phyloP scores from a whole-genome alignment of 805 yeast species.

The Scheffersomyces lignosus region DNA sequence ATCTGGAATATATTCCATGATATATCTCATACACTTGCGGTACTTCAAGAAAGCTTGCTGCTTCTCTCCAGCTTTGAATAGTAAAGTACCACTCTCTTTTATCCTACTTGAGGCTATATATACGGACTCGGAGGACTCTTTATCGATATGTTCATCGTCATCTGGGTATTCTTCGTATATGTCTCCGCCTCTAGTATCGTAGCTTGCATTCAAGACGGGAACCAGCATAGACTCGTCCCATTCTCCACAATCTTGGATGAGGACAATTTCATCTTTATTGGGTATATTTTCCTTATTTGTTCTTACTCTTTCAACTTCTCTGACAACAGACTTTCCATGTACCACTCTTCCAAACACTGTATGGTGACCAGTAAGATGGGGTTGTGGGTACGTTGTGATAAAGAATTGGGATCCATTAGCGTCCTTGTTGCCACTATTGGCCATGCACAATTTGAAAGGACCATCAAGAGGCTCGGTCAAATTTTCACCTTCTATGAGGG shows the following conservation, averaged over 20 bases:
- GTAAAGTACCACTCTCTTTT: constrained; percentile 63
- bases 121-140: constrained; percentile 55
- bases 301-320: constrained; percentile 57
- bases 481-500: constrained; percentile 59
- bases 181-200: constrained; percentile 64
- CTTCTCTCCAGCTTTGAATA: constrained; percentile 54
- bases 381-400: constrained; percentile 65
- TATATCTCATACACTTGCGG: constrained; percentile 63
- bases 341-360: constrained; percentile 73
- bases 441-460: constrained; percentile 62
- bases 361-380: constrained; percentile 76
- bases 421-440: constrained; percentile 49
- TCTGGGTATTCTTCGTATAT: constrained; percentile 76
- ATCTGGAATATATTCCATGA: constrained; percentile 74
- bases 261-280: constrained; percentile 39
- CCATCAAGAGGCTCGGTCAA: constrained; percentile 39
- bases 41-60: constrained; percentile 62
- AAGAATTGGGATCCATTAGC: constrained; percentile 70
- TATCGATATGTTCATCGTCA: constrained; percentile 60
- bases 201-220: constrained; percentile 65
- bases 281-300: constrained; percentile 45
- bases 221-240: constrained; percentile 55
- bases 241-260: constrained; percentile 58
- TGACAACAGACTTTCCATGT: constrained; percentile 66
- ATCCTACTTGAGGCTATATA: constrained; percentile 53